A percentile compares a stretch with the other conserved stretches of the same genome.
phyloP scores from a whole-genome alignment of 345 rosid species.

The Salix udensis region DNA sequence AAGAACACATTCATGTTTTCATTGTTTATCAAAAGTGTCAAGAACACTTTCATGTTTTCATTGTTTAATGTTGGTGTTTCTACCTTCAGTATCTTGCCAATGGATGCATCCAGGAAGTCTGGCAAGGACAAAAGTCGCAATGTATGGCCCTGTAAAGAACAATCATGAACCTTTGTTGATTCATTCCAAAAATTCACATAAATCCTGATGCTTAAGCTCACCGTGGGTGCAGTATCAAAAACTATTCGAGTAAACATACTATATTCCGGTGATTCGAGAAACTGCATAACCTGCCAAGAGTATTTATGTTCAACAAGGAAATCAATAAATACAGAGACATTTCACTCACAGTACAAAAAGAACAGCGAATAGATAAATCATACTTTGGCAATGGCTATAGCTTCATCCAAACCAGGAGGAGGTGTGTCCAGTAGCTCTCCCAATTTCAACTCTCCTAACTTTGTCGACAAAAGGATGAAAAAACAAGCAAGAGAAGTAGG shows the following conservation, averaged over 20 bases:
- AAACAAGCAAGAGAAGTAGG: conserved; percentile 14
- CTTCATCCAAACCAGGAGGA: conserved; percentile 99
- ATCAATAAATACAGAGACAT: conserved; percentile 4
- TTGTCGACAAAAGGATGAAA: conserved; percentile 19
- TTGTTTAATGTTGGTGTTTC: conserved; percentile 3
- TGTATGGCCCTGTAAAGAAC: conserved; percentile 73
- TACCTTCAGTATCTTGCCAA: conserved; percentile 96
- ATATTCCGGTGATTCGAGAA: conserved; percentile 88
- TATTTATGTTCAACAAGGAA: conserved; percentile 21
- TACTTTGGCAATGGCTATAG: conserved; percentile 94
- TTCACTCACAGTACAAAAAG: neutral
- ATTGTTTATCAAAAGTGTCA: neutral
- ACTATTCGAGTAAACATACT: conserved; percentile 86
- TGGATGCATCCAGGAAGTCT: conserved; percentile 92
- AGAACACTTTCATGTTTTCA: neutral
- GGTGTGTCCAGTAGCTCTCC: conserved; percentile 95
- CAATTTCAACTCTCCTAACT: conserved; percentile 88
- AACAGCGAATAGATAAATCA: conserved; percentile 10
- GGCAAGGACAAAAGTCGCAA: conserved; percentile 86
- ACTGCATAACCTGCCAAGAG: conserved; percentile 79
- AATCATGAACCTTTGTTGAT: conserved; percentile 8
- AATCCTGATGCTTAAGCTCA: conserved; percentile 32
- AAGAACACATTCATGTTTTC: neutral
- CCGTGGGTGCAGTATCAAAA: conserved; percentile 98
- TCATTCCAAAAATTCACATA: conserved; percentile 3